Evolutionary conservation across 768 basidiomycete species (phyloP).

Genomic region (Naematelia encephala): DNA sequence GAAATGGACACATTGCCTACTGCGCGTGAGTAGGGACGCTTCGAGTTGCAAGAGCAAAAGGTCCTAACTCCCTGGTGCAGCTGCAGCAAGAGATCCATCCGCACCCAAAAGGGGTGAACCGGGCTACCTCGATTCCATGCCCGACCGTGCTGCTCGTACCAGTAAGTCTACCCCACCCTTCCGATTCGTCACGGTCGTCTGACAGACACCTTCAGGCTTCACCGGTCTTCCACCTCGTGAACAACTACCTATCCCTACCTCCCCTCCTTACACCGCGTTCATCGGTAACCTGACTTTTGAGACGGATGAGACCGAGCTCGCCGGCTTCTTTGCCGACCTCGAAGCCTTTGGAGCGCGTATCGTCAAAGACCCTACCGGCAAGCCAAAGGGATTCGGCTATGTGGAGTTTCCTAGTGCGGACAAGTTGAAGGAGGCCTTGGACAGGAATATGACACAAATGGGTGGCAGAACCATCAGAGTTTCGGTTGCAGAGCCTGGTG

Average conservation of each 20-base stretch:
- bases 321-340: constrained; percentile 63
- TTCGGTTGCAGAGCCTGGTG: constrained; percentile 93
- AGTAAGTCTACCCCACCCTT: constrained; percentile 7
- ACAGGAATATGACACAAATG: constrained; percentile 66
- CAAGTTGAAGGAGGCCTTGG: constrained; percentile 76
- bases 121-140: constrained; percentile 50
- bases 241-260: constrained; percentile 91
- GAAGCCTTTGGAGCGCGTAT: constrained; percentile 85
- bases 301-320: constrained; percentile 76
- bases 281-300: constrained; percentile 95
- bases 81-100: constrained; percentile 40
- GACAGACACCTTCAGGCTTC: constrained; percentile 25
- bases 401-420: constrained; percentile 89
- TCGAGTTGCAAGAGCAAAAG: not conserved
- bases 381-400: constrained; percentile 97
- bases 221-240: constrained; percentile 61
- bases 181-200: too few relatives aligned
- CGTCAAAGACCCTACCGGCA: constrained; percentile 82
- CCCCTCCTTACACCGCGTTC: constrained; percentile 94
- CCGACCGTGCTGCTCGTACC: constrained; percentile 33
- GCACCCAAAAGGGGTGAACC: constrained; percentile 46
- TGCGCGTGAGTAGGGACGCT: constrained; percentile 67
- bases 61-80: constrained; percentile 16
- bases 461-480: constrained; percentile 79
- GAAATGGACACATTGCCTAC: constrained; percentile 92